Evolutionary conservation across 192 early-diverging fungal genomes (phyloP).

Genomic region (Coemansia sp.): DNA sequence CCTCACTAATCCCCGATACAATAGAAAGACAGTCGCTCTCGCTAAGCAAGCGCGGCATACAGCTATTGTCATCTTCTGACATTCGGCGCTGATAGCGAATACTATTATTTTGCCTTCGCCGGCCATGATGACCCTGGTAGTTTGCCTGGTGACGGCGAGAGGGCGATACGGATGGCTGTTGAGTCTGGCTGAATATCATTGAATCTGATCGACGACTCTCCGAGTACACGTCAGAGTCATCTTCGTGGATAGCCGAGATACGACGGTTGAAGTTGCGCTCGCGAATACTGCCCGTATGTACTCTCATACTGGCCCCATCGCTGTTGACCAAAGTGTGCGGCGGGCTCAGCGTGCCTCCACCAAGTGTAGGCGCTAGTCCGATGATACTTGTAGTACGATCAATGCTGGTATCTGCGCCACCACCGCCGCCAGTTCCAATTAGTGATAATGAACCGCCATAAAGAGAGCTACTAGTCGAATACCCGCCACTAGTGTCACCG

Average conservation of each 20-base stretch:
- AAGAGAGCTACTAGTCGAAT: conserved; percentile 29
- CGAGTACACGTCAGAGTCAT: conserved; percentile 39
- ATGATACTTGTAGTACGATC: conserved; percentile 1
- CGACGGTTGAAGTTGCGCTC: conserved; percentile 46
- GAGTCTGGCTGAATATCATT: conserved; percentile 16
- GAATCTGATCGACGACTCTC: conserved; percentile 39
- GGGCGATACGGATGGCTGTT: conserved; percentile 19
- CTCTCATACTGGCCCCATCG: conserved; percentile 51
- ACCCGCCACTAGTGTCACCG: background rate
- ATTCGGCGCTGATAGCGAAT: background rate
- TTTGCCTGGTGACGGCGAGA: conserved; percentile 10
- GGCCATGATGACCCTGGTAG: too few species aligned
- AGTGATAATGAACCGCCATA: conserved; percentile 25
- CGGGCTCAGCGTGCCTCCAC: conserved; percentile 44
- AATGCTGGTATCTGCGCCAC: background rate
- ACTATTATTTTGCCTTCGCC: background rate
- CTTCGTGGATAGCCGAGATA: conserved; percentile 44
- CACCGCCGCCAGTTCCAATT: conserved; percentile 9
- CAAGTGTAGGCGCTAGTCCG: conserved; percentile 5
- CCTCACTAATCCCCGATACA: conserved; percentile 48
- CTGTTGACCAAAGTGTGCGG: conserved; percentile 53
- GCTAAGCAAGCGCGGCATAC: background rate
- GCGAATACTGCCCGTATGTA: conserved; percentile 55
- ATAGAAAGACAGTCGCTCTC: conserved; percentile 41
- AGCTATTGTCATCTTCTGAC: conserved; percentile 7